A percentile compares a stretch with the other conserved stretches of the same genome.
Evolutionary conservation across 176 grass and related monocot genomes (phyloP).

Genomic region (Musa itinerans): DNA sequence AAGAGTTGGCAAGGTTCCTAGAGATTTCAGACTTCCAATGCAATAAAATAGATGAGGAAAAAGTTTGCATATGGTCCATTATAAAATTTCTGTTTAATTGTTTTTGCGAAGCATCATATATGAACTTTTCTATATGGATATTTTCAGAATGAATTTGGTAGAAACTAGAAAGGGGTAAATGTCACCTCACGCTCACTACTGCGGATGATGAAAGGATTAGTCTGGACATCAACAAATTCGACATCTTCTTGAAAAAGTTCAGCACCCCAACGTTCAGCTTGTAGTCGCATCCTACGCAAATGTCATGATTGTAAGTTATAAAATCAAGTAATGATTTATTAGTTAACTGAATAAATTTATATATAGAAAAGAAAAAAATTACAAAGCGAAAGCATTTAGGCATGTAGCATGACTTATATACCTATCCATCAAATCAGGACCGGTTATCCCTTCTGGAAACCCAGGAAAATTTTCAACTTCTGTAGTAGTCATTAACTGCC

Average conservation of each 20-base stretch:
- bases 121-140: background rate
- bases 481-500: conserved; percentile 96
- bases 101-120: background rate
- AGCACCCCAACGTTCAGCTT: conserved; percentile 91
- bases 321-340: background rate
- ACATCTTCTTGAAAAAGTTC: conserved; percentile 94
- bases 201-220: conserved; percentile 61
- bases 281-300: conserved; percentile 60
- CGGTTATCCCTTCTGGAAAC: conserved; percentile 84
- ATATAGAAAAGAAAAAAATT: background rate
- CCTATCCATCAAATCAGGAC: conserved; percentile 98
- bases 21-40: too few relatives aligned
- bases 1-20: too few relatives aligned
- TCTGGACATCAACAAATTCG: conserved; percentile 78
- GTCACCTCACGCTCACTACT: conserved; percentile 78
- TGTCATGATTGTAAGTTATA: background rate
- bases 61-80: too few relatives aligned
- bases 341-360: background rate
- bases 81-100: too few relatives aligned
- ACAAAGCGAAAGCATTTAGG: background rate
- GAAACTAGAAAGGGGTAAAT: background rate
- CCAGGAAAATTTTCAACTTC: conserved; percentile 98
- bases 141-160: background rate
- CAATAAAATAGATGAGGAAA: too few relatives aligned
- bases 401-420: conserved; percentile 19